Conservation (phyloP, 1,139 yeast species). For the Taphrina wiesneri region DNA sequence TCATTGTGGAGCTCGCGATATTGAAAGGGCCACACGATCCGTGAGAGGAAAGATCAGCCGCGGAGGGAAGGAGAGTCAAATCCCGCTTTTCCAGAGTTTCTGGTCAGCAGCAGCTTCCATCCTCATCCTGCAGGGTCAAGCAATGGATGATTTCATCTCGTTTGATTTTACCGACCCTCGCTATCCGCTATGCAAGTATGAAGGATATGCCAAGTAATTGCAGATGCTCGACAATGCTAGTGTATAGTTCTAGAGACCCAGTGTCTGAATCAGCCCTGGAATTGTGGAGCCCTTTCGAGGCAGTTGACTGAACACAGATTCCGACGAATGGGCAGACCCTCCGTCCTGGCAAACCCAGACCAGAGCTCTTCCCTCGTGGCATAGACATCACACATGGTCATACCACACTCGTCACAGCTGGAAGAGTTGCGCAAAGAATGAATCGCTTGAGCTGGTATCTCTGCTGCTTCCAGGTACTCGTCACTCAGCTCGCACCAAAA, state of each 20-base stretch:
- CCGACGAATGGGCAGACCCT: constrained; percentile 30
- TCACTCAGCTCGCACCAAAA: constrained; percentile 1
- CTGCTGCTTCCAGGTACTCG: constrained; percentile 11
- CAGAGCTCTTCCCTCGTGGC: constrained; percentile 32
- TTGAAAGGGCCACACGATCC: background rate
- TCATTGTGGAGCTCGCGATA: background rate
- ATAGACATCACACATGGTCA: constrained; percentile 23
- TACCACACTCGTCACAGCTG: constrained; percentile 27
- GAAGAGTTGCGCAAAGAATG: constrained; percentile 6
- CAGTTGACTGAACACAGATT: constrained; percentile 28
- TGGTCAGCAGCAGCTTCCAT: background rate
- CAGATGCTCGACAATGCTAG: background rate
- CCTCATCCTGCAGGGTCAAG: too few species aligned
- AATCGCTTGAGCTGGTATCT: constrained; percentile 18
- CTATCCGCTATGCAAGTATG: background rate
- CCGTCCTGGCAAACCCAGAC: constrained; percentile 30
- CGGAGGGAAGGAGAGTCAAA: too few species aligned
- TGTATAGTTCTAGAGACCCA: too few species aligned
- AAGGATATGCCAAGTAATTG: background rate
- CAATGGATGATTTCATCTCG: too few species aligned
- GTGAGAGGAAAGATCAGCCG: too few species aligned
- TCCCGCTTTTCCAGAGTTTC: too few species aligned
- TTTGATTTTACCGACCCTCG: too few species aligned
- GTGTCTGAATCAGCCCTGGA: background rate
- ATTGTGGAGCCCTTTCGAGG: constrained; percentile 30